Evolutionary conservation across 139 green algal species (phyloP).

Genomic region (Coelastrella sp.): DNA sequence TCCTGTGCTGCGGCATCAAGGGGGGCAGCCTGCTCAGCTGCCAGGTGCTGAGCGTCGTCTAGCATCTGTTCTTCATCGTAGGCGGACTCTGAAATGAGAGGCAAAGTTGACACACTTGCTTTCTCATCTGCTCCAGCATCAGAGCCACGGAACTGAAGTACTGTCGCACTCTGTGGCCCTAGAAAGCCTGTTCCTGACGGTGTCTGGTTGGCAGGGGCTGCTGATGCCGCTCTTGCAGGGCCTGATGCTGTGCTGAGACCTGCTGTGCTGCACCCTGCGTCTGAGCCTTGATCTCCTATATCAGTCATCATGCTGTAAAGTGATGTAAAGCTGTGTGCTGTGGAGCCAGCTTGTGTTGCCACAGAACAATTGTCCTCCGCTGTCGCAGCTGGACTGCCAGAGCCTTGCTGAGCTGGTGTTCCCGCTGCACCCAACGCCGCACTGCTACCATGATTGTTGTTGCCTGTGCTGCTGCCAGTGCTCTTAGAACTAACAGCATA

Average conservation of each 20-base stretch:
- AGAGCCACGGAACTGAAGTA: neutral
- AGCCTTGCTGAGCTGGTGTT: neutral
- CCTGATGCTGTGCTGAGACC: neutral
- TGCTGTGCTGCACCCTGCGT: neutral
- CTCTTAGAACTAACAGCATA: neutral
- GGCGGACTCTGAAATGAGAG: constrained; percentile 15
- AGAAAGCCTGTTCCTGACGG: too few relatives aligned
- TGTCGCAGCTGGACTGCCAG: neutral
- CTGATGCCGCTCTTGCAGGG: too few relatives aligned
- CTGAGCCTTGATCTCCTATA: constrained; percentile 6
- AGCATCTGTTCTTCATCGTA: constrained; percentile 30
- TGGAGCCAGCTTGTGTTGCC: constrained; percentile 22
- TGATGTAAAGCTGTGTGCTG: constrained; percentile 16
- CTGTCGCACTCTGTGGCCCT: too few relatives aligned
- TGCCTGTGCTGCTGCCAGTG: neutral
- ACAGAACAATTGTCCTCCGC: neutral
- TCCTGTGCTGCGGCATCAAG: neutral
- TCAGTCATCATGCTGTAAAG: constrained; percentile 30
- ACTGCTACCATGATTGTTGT: constrained; percentile 10
- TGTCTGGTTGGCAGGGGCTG: too few relatives aligned
- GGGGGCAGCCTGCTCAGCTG: neutral
- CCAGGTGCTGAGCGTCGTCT: neutral
- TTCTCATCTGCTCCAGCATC: constrained; percentile 11
- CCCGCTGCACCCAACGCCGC: neutral
- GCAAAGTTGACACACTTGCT: constrained; percentile 13